Evolutionary conservation across 352 stramenopile species (phyloP).

Genomic region (Globisporangium megalacanthum): DNA sequence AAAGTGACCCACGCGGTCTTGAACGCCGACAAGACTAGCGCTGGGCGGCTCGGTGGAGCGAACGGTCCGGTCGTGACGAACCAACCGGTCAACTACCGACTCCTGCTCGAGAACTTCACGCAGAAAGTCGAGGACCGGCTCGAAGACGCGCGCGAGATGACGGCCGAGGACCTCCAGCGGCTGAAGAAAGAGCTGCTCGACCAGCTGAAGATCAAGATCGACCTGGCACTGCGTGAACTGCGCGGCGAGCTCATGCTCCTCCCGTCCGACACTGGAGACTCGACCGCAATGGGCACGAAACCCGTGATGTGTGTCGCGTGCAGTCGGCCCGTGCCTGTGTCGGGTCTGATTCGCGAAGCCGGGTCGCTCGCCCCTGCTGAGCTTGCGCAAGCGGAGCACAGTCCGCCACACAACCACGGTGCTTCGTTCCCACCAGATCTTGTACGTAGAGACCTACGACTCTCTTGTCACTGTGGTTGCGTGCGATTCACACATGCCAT

Average conservation of each 20-base stretch:
- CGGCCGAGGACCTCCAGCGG: slow-evolving; percentile 51
- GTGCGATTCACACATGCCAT: no score
- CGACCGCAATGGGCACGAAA: slow-evolving; percentile 73
- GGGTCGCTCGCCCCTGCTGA: slow-evolving; percentile 41
- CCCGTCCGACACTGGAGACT: slow-evolving; percentile 40
- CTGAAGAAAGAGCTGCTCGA: slow-evolving; percentile 65
- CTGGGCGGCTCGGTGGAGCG: slow-evolving; percentile 8
- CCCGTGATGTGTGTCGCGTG: slow-evolving; percentile 81
- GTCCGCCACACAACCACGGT: slow-evolving; percentile 12
- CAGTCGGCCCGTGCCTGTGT: slow-evolving; percentile 69
- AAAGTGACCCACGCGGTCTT: slow-evolving; percentile 61
- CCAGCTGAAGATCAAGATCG: slow-evolving; percentile 47
- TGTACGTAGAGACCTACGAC: slow-evolving; percentile 7
- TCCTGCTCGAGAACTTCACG: slow-evolving; percentile 69
- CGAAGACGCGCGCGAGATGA: slow-evolving; percentile 56
- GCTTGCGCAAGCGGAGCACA: slow-evolving; percentile 17
- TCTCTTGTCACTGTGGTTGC: not conserved
- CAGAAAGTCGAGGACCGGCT: slow-evolving; percentile 66
- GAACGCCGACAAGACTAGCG: slow-evolving; percentile 35
- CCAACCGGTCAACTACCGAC: slow-evolving; percentile 58
- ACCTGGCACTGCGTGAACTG: slow-evolving; percentile 52
- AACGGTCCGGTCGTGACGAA: slow-evolving; percentile 26
- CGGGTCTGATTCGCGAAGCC: slow-evolving; percentile 40
- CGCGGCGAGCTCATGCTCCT: slow-evolving; percentile 63
- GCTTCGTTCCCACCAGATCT: slow-evolving; percentile 8